Percentiles rank a stretch among this genome's conserved stretches.
These are phyloP conservation scores for Vicia sativa DNA, from an alignment of 306 rosid genomes.

Conservation along the genomic window DNA sequence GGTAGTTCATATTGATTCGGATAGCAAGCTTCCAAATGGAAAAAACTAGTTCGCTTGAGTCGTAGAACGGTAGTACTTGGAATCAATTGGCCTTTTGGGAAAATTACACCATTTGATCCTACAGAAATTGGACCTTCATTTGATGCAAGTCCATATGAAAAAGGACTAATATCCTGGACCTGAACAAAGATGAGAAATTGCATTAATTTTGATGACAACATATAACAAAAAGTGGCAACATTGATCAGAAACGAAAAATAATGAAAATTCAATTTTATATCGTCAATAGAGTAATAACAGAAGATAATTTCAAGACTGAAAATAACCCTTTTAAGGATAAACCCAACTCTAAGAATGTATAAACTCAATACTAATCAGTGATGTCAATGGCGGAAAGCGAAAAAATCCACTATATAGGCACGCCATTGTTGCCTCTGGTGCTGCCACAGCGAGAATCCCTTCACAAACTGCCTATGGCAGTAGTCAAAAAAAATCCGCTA, in stretches of 20 bases:
- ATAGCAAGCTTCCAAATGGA: constrained; percentile 80
- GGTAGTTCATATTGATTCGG: constrained; percentile 66
- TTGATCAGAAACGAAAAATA: constrained; percentile 30
- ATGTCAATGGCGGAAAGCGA: neutral
- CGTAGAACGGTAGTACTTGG: constrained; percentile 66
- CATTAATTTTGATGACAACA: constrained; percentile 28
- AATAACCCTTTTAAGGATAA: constrained; percentile 5
- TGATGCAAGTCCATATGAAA: constrained; percentile 64
- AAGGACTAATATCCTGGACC: constrained; percentile 87
- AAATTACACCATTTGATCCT: constrained; percentile 57
- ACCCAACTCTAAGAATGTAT: constrained; percentile 22
- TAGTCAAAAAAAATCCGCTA: neutral
- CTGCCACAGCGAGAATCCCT: neutral
- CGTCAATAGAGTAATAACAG: constrained; percentile 11
- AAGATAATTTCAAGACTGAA: constrained; percentile 25
- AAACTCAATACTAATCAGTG: constrained; percentile 19
- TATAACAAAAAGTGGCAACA: constrained; percentile 24
- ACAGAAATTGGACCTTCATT: constrained; percentile 56
- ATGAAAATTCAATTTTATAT: constrained; percentile 8
- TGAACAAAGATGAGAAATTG: constrained; percentile 43
- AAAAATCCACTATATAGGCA: neutral
- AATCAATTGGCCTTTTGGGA: constrained; percentile 72
- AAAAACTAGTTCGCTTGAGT: constrained; percentile 54
- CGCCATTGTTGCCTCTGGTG: neutral
- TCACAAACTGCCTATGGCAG: neutral